These are phyloP conservation scores for Colletotrichum neosansevieriae DNA, from an alignment of 2,329 filamentous ascomycete genomes.

Conservation along the genomic window DNA sequence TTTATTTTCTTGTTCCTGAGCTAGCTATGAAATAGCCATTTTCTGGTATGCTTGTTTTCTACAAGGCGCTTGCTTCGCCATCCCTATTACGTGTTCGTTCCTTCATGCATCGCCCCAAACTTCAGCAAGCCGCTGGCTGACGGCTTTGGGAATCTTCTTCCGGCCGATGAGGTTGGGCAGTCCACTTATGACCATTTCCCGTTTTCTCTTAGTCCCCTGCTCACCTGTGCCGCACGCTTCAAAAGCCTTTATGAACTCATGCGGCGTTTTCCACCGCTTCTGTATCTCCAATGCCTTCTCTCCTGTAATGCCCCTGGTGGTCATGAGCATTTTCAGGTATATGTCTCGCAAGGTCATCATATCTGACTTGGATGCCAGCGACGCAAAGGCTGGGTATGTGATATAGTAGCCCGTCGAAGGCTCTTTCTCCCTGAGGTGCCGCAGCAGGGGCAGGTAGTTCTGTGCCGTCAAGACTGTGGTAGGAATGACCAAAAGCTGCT, in stretches of 20 bases:
- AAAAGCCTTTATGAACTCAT: conserved; percentile 78
- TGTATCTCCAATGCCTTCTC: conserved; percentile 86
- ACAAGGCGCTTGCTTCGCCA: not conserved
- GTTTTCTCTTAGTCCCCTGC: conserved; percentile 66
- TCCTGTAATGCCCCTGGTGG: conserved; percentile 78
- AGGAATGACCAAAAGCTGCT: conserved; percentile 72
- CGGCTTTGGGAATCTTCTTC: conserved; percentile 74
- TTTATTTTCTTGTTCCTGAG: not conserved
- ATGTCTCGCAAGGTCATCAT: conserved; percentile 79
- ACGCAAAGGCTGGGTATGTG: conserved; percentile 78
- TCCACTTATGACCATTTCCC: conserved; percentile 69
- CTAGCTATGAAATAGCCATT: not conserved
- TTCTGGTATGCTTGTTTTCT: conserved; percentile 4
- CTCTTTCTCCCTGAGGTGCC: conserved; percentile 67
- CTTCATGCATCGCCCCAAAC: conserved; percentile 72
- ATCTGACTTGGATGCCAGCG: conserved; percentile 80
- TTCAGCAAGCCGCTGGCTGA: conserved; percentile 79
- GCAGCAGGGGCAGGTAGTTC: conserved; percentile 75
- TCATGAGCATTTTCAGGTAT: conserved; percentile 89
- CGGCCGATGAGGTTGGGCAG: conserved; percentile 71
- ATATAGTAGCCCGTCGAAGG: conserved; percentile 68
- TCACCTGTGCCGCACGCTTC: conserved; percentile 64
- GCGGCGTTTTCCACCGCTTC: conserved; percentile 80
- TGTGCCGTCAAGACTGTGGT: conserved; percentile 70
- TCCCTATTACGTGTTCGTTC: not conserved